These are phyloP conservation scores for Solanum hybrid DNA, from an alignment of 305 asterid genomes.

Conservation along the genomic window DNA sequence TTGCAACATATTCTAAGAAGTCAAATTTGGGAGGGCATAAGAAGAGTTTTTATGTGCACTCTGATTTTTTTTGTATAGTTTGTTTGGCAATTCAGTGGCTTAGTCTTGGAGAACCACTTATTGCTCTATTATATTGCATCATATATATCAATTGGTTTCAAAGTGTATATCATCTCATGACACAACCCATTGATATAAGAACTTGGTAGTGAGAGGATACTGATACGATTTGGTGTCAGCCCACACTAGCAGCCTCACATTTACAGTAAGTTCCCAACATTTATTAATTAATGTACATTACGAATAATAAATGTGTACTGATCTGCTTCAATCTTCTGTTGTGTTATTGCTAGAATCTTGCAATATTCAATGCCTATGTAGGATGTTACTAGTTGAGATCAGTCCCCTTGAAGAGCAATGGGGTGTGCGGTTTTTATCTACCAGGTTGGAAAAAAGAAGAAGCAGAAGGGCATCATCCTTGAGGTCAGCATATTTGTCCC, in stretches of 20 bases:
- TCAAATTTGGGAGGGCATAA: too few species aligned
- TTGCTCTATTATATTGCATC: too few species aligned
- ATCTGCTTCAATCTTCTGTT: background rate
- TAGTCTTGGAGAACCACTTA: too few species aligned
- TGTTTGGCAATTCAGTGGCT: too few species aligned
- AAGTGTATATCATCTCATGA: too few species aligned
- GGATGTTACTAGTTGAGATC: slow-evolving; percentile 7
- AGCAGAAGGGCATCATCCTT: slow-evolving; percentile 29
- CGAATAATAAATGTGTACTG: background rate
- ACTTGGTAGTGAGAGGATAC: background rate
- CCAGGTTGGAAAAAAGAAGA: slow-evolving; percentile 36
- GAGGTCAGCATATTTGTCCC: slow-evolving; percentile 20
- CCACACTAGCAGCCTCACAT: slow-evolving; percentile 2
- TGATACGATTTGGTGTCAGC: background rate
- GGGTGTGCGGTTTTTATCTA: slow-evolving; percentile 56
- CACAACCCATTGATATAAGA: too few species aligned
- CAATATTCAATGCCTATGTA: slow-evolving; percentile 1
- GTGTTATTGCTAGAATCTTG: background rate
- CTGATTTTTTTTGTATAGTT: too few species aligned
- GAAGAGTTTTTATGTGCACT: too few species aligned
- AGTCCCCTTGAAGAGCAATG: slow-evolving; percentile 25
- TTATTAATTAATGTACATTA: background rate
- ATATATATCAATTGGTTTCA: too few species aligned
- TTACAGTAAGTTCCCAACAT: background rate
- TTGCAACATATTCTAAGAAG: too few species aligned